Base-by-base conservation (phyloP, 208 protist genomes). In the Trypanosoma lewisi region DNA sequence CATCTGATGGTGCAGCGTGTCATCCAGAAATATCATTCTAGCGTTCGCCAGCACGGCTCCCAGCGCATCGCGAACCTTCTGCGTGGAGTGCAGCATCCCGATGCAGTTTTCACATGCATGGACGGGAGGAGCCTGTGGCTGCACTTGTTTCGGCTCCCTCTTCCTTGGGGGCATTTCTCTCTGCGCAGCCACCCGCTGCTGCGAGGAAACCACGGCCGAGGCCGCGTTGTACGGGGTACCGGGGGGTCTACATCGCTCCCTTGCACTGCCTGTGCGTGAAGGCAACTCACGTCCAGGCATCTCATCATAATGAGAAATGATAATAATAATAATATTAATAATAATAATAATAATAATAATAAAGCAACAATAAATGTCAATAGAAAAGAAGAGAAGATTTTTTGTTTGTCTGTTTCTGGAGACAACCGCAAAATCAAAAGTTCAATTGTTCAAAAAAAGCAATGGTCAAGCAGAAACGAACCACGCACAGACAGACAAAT, bases 1-100 rank as follows among this genome's bases (percentile, higher is more conserved):
- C 58, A 68, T 70, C 54, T 85, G 83, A 50, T 90, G 83, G 42
- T 87, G 83, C 60, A 85, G 7, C n/a, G 63, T 75, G 50, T 90
- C 83, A 45, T 80, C 77, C 4, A 90, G 48, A 39, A 85, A 80
- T 17, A 87, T 45, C 16, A 31, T 42, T 54, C 77, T 82, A n/a
- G 80, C 72, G 48, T 82, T 78, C 9, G 23, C 31, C 21, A 90
- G 51, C 49, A 90, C 58, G 27, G 67, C 69, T 7, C 53, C 58
- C 41, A 80, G 67, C 9, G 83, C 74, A 4, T 62, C n/a, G 31
- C 67, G 50, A 21, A 65, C 53, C 21, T 25, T 33, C 19, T 67
- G 59, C 11, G 54, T 54, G 44, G 25, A 61, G 0, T 67, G 33
- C 60, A 73, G 37, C 4, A 67, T 27, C 31, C n/a, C 23, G 14